Conservation (phyloP, 1,284 basidiomycete genomes). For the Amylostereum areolatum region DNA sequence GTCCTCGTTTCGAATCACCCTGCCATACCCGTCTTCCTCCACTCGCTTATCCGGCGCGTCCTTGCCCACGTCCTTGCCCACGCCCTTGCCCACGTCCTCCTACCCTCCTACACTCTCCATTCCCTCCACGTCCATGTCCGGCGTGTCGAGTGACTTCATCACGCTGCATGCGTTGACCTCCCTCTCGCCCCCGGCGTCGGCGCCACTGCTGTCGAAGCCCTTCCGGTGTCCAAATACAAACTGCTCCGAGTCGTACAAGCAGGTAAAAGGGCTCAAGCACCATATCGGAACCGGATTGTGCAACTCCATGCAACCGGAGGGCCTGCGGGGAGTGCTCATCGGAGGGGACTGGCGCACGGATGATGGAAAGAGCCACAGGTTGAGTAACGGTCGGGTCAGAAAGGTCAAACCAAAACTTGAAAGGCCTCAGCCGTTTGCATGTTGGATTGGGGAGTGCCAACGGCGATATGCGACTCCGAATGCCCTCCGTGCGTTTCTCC, state of each 20-base stretch:
- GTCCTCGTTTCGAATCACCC: background rate
- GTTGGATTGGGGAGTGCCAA: conserved; percentile 86
- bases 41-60: conserved; percentile 33
- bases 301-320: conserved; percentile 83
- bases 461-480: conserved; percentile 99
- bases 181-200: conserved; percentile 44
- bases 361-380: conserved; percentile 16
- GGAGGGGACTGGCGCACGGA: conserved; percentile 17
- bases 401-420: conserved; percentile 82
- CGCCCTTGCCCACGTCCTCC: conserved; percentile 30
- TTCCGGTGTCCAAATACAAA: conserved; percentile 96
- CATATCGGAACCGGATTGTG: conserved; percentile 94
- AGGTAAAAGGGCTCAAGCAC: conserved; percentile 95
- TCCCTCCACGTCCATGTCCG: conserved; percentile 17
- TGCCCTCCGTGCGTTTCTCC: conserved; percentile 55
- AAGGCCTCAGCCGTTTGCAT: conserved; percentile 80
- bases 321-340: conserved; percentile 57
- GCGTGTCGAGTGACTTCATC: conserved; percentile 16
- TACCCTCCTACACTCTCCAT: conserved; percentile 16
- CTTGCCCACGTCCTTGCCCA: conserved; percentile 10
- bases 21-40: conserved; percentile 21
- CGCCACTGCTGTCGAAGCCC: conserved; percentile 70
- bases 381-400: conserved; percentile 62
- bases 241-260: conserved; percentile 98
- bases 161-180: conserved; percentile 38